phyloP scores from a whole-genome alignment of 768 basidiomycete genomes.

The Suillus discolor region DNA sequence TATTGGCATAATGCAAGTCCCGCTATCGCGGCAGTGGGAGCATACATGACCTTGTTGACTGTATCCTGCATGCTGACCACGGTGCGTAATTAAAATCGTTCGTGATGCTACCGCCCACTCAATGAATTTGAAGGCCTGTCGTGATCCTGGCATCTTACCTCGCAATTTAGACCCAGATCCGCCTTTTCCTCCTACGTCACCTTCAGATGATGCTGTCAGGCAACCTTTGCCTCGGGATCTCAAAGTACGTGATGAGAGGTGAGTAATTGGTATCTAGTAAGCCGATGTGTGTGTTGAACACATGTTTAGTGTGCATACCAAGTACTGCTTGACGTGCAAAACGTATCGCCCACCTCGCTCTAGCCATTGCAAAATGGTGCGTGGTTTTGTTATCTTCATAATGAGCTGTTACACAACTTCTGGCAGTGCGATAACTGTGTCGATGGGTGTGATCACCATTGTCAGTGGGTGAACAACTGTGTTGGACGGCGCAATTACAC shows the following conservation, averaged over 20 bases:
- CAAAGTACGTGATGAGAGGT: constrained; percentile 77
- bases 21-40: constrained; percentile 67
- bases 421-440: constrained; percentile 94
- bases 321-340: constrained; percentile 92
- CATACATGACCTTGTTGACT: constrained; percentile 64
- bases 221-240: constrained; percentile 81
- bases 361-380: constrained; percentile 93
- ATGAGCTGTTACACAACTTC: constrained; percentile 9
- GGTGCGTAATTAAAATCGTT: constrained; percentile 42
- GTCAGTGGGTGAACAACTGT: constrained; percentile 94
- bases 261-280: constrained; percentile 32
- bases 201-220: constrained; percentile 62
- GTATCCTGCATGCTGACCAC: constrained; percentile 78
- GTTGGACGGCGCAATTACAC: constrained; percentile 95
- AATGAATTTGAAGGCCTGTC: constrained; percentile 55
- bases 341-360: constrained; percentile 93
- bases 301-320: constrained; percentile 73
- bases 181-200: constrained; percentile 64
- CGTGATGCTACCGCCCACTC: constrained; percentile 7
- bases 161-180: constrained; percentile 86
- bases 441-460: constrained; percentile 92
- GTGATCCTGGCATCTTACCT: constrained; percentile 89
- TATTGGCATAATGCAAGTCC: constrained; percentile 85
- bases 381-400: constrained; percentile 19
- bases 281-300: constrained; percentile 8